Evolutionary conservation across 768 basidiomycete genomes (phyloP), one percentile per base, ranked within the genome.

Genomic region (Termitomyces titanicus): DNA sequence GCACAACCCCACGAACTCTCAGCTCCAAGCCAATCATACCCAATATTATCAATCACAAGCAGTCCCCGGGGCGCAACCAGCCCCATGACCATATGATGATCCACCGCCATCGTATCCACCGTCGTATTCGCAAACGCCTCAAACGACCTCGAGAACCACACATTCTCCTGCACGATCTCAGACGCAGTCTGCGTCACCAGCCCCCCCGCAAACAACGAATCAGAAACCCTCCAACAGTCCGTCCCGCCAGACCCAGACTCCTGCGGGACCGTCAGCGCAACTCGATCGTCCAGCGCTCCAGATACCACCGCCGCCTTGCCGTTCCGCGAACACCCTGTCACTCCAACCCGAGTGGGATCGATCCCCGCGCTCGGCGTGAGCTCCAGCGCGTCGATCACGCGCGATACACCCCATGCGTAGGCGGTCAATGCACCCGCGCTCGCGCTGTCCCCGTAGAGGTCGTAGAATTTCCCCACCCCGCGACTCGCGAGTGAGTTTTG

Each of bases 311-410:
- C 81, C 46, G 82, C 83, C 66, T 84, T 84, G 57, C 83, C 83
- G 60, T 82, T 73, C 46, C 82, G 72, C 20, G 81, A 83, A 65
- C 82, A 84, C 9, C 82, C 81, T 3, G 81, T 80, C 22, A 83
- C 80, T 12, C 70, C 83, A 46, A 83, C 69, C 59, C 72, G 73
- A 27, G 63, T 65, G 18, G 73, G 55, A 63, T 83, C 74, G 67
- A 84, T 78, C 34, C 73, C 70, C 2, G 74, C 73, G 25, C 64
- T 49, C n/a, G 80, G 72, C 0, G 74, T 77, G 20, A 64, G 63
- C 67, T 81, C 79, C 56, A 84, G 75, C n/a, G 74, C 79, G 63
- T 83, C 83, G 64, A 84, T 80, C 63, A 84, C 75, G 27, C 83
- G 79, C 56, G 73, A 72, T 35, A 82, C 75, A 54, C 79, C 81